A percentile compares a stretch with the other conserved stretches of the same genome.
Conservation (phyloP, 2,329 filamentous ascomycete species). For the Metarhizium robertsii region DNA sequence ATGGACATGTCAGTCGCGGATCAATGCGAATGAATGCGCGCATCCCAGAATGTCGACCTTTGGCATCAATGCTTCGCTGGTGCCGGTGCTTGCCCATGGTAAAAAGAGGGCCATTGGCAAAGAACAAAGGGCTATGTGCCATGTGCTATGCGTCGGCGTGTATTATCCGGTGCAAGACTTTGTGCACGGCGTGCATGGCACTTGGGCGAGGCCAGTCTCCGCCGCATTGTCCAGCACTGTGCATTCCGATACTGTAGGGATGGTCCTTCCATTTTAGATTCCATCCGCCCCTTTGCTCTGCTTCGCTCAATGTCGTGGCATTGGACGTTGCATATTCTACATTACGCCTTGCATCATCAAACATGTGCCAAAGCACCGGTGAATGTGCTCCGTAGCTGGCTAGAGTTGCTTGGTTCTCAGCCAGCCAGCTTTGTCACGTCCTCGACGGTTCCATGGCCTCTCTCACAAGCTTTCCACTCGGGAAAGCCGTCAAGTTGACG, state of each 20-base stretch:
- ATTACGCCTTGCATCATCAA: not conserved
- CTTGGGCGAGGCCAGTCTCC: no score
- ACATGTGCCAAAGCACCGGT: not conserved
- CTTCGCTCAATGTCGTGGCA: not conserved
- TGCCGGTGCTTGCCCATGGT: not conserved
- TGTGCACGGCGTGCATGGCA: not conserved
- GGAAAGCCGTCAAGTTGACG: no score
- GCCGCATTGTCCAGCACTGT: not conserved
- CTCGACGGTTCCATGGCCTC: not conserved
- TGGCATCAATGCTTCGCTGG: not conserved
- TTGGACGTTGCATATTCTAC: not conserved
- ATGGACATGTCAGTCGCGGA: not conserved
- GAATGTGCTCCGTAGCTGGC: not conserved
- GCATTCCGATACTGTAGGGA: not conserved
- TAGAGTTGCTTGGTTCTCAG: no score
- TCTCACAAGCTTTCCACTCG: not conserved
- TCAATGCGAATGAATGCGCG: not conserved
- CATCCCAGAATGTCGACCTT: not conserved
- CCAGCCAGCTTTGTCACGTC: no score
- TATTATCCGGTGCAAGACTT: not conserved
- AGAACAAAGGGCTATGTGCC: not conserved
- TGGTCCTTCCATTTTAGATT: not conserved
- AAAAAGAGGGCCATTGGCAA: not conserved
- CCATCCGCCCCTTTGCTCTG: not conserved
- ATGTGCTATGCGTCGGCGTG: no score